Evolutionary conservation across 192 early-diverging fungal species (phyloP).

Genomic region (Polychytrium aggregatum): DNA sequence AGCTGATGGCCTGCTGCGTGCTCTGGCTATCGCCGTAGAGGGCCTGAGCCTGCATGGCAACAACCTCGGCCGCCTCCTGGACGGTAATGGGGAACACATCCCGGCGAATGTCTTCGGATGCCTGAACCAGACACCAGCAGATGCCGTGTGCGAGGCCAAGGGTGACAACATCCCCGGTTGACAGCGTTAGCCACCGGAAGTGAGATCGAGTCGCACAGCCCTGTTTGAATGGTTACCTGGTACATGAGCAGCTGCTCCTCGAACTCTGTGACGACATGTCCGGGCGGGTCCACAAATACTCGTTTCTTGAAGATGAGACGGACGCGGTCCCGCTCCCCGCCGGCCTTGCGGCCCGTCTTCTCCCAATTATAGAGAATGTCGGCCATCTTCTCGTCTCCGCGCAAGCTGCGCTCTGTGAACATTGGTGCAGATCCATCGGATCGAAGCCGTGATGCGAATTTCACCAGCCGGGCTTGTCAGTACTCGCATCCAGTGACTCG

Average conservation of each 20-base stretch:
- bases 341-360: conserved; percentile 6
- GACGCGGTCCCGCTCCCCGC: conserved; percentile 7
- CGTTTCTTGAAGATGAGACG: conserved; percentile 29
- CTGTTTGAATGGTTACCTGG: conserved; percentile 11
- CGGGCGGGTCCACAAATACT: conserved; percentile 19
- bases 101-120: conserved; percentile 18
- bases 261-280: background rate
- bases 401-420: conserved; percentile 16
- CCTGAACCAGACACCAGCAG: too few species aligned
- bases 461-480: too few species aligned
- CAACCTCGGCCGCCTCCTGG: conserved; percentile 16
- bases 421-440: background rate
- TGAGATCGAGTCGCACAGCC: background rate
- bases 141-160: too few species aligned
- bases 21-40: conserved; percentile 20
- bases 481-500: too few species aligned
- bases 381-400: conserved; percentile 24
- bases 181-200: conserved; percentile 2
- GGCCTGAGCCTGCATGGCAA: conserved; percentile 20
- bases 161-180: too few species aligned
- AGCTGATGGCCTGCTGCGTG: conserved; percentile 4
- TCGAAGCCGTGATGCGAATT: too few species aligned
- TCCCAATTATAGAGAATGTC: conserved; percentile 30
- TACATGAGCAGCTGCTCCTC: conserved; percentile 24
- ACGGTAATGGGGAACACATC: conserved; percentile 19